phyloP scores from a whole-genome alignment of 2,329 filamentous ascomycete genomes.

The Nemania serpens region DNA sequence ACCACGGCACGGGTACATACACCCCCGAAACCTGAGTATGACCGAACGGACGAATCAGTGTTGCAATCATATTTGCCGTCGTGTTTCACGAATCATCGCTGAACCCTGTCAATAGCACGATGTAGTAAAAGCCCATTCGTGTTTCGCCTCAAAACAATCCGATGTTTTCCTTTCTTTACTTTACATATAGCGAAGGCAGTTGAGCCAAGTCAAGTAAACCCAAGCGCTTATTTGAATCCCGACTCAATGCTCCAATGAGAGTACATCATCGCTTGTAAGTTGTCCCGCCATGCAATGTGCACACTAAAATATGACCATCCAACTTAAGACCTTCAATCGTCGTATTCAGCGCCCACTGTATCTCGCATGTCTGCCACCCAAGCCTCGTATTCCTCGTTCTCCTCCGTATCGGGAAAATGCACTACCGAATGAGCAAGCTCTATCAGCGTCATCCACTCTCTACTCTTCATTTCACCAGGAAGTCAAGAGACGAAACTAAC shows the following conservation, averaged over 20 bases:
- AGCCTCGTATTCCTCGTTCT: too few relatives aligned
- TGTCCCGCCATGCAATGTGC: too few relatives aligned
- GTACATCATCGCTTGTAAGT: too few relatives aligned
- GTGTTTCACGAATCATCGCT: slow-evolving; percentile 16
- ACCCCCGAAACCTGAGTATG: slow-evolving; percentile 5
- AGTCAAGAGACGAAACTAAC: background rate
- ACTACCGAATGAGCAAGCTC: too few relatives aligned
- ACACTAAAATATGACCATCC: too few relatives aligned
- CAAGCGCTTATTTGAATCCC: background rate
- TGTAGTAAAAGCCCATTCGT: background rate
- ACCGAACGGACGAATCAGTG: background rate
- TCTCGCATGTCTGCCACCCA: too few relatives aligned
- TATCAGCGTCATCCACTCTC: too few relatives aligned
- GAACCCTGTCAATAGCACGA: background rate
- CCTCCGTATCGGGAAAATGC: too few relatives aligned
- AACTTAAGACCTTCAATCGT: too few relatives aligned
- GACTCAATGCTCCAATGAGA: background rate
- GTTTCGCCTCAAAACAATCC: slow-evolving; percentile 3
- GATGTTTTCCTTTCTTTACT: slow-evolving; percentile 1
- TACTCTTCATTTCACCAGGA: too few relatives aligned
- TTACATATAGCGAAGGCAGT: background rate
- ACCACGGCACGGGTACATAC: background rate
- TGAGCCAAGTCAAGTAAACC: background rate
- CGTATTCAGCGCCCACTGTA: too few relatives aligned
- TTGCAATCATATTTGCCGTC: slow-evolving; percentile 4